Base-by-base conservation (phyloP, 75 land plant species). In the Sequoia sempervirens region DNA sequence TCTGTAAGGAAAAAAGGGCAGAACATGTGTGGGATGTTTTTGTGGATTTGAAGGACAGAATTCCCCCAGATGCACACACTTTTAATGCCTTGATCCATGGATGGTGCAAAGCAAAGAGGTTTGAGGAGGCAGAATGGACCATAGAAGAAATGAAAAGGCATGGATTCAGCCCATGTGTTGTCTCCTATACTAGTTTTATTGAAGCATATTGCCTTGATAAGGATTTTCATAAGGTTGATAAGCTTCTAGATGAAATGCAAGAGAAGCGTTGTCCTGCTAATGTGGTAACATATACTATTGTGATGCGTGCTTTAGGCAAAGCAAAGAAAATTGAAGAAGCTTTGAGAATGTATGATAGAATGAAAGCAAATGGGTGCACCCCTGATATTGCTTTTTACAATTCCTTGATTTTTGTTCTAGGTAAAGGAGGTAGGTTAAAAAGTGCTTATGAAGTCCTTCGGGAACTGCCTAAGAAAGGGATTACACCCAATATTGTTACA, bases 21-120 rank as follows among this genome's bases (percentile, higher is more conserved):
- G 91, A 87, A 80, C 84, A 82, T 84, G 95, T 91, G 13, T 23
- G 84, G 14, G 81, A 87, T 26, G 88, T 84, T 13, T 90, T 92
- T 83, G 5, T 79, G 15, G 90, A 92, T 74, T 82, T 89, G 23
- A 89, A 84, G 80, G 47, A 68, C 66, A 23, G 13, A 37, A 90
- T 92, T 68, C 86, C 86, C 36, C 89, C 90, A 23, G 73, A 83
- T 88, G 52, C 58, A 36, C 76, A 50, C 5, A 88, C 88, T 14
- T 94, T 88, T 69, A 92, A 92, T 82, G 40, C 85, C n/a, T 87
- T 94, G 81, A 87, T 94, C 28, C 91, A 91, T 85, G 94, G 94
- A 14, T 92, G 85, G 90, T 92, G 94, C 91, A 91, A 88, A 76
- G 91, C 89, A 15, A 79, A 85, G 86, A 88, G 85, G 46, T 23